A percentile compares a stretch with the other conserved stretches of the same genome.
Conservation (phyloP, 768 basidiomycete species). For the Hypholoma fasciculare region DNA sequence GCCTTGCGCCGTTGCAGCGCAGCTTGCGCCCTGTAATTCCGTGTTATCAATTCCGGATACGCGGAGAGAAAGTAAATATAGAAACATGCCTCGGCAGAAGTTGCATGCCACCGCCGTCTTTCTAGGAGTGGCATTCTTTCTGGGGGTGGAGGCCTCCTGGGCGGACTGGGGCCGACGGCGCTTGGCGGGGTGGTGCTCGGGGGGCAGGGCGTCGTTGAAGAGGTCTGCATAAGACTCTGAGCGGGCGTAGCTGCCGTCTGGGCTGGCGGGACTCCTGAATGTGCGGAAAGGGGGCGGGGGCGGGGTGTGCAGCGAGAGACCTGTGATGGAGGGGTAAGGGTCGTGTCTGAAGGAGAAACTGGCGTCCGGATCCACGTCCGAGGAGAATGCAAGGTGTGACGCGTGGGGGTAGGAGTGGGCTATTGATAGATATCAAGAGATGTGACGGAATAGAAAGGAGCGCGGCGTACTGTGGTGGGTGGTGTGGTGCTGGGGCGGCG, state of each 20-base stretch:
- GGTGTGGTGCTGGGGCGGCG: too few relatives aligned
- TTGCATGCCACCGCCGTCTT: constrained; percentile 72
- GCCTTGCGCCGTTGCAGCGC: constrained; percentile 67
- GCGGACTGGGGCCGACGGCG: constrained; percentile 25
- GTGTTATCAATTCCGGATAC: neutral
- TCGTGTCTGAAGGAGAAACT: neutral
- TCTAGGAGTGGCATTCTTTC: constrained; percentile 24
- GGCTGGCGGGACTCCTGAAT: neutral
- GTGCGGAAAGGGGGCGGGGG: neutral
- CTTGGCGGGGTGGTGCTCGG: constrained; percentile 2
- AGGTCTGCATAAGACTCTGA: neutral
- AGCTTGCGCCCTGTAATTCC: constrained; percentile 63
- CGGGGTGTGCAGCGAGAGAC: neutral
- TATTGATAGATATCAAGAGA: constrained; percentile 1
- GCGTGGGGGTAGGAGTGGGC: constrained; percentile 1
- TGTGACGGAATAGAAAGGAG: neutral
- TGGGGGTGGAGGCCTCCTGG: constrained; percentile 9
- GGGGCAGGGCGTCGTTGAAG: neutral
- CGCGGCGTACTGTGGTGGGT: neutral
- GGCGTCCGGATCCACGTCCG: neutral
- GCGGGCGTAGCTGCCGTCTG: neutral
- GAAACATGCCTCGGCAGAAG: constrained; percentile 67
- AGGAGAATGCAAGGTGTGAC: neutral
- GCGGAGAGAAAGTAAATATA: constrained; percentile 15
- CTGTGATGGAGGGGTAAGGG: neutral